phyloP scores from a whole-genome alignment of 257 asterid species.

The Datura wrightii region DNA sequence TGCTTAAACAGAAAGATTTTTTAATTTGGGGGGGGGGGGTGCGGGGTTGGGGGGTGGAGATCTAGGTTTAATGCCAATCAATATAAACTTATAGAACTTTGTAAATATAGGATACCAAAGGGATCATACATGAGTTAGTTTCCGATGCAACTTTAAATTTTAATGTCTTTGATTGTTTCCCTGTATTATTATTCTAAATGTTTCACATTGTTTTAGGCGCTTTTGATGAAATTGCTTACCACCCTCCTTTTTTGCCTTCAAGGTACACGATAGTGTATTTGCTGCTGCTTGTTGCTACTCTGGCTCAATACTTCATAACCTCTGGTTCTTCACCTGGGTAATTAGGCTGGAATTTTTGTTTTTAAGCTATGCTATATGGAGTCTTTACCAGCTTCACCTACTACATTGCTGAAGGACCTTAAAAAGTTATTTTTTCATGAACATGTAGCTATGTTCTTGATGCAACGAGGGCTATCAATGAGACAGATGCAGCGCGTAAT shows the following conservation, averaged over 20 bases:
- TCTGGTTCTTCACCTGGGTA: slow-evolving; percentile 97
- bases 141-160: neutral
- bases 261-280: slow-evolving; percentile 74
- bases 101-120: neutral
- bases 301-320: slow-evolving; percentile 83
- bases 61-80: neutral
- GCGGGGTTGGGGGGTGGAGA: neutral
- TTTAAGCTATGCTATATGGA: neutral
- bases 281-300: slow-evolving; percentile 67
- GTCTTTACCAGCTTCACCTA: slow-evolving; percentile 16
- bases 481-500: slow-evolving; percentile 66
- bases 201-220: neutral
- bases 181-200: neutral
- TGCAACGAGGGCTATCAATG: slow-evolving; percentile 74
- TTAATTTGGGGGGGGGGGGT: neutral
- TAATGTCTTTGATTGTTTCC: neutral
- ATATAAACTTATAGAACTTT: neutral
- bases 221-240: slow-evolving; percentile 21
- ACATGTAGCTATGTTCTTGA: slow-evolving; percentile 79
- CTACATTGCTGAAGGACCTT: slow-evolving; percentile 30
- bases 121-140: neutral
- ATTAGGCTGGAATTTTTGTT: slow-evolving; percentile 25
- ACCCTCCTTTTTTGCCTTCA: slow-evolving; percentile 35
- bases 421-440: slow-evolving; percentile 28
- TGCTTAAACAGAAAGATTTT: neutral